Evolutionary conservation across 164 flowering plant species (phyloP), one percentile per base, ranked within the genome.

Genomic region (Malania oleifera): DNA sequence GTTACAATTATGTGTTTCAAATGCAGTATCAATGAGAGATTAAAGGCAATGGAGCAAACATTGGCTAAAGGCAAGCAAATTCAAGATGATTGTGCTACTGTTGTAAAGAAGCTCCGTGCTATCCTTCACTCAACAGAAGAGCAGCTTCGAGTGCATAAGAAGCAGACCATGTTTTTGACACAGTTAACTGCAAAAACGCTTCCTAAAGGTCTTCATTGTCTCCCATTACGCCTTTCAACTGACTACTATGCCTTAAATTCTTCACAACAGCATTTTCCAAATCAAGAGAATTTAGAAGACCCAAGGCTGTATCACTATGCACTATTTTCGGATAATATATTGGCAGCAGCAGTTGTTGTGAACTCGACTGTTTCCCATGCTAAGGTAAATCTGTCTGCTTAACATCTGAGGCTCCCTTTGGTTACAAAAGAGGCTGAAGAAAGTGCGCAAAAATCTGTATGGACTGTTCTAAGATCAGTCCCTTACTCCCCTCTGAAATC

Each of bases 191-290:
- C 95, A 45, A 95, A 91, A 75, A 85, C 99, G 10, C 77, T 89
- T 54, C 96, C 99, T 0, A 95, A 95, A 66, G 97, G 99, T 51
- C 96, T 95, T 50, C 97, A 95, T 47, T 95, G 99, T 62, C 95
- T 95, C 51, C 96, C 99, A 0, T 73, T 95, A 52, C 93, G 93
- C 64, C 90, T 95, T 51, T 79, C 99, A 15, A 73, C 82, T 17
- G 97, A 87, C 54, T 95, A 89, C 70, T 89, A 79, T 66, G 23
- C 74, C 28, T 74, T 89, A 74, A 80, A 69, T 70, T 58, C 79
- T 52, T 73, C 82, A 34, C 80, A 81, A 44, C 91, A 67, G 61
- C 77, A 82, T 19, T 85, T 95, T 35, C 85, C 90, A 7, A 70
- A 81, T 72, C 79, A 81, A 76, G 87, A 87, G 60, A 91, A 78